phyloP scores from a whole-genome alignment of 2,329 filamentous ascomycete species.

The Sordariomycetes sp. region DNA sequence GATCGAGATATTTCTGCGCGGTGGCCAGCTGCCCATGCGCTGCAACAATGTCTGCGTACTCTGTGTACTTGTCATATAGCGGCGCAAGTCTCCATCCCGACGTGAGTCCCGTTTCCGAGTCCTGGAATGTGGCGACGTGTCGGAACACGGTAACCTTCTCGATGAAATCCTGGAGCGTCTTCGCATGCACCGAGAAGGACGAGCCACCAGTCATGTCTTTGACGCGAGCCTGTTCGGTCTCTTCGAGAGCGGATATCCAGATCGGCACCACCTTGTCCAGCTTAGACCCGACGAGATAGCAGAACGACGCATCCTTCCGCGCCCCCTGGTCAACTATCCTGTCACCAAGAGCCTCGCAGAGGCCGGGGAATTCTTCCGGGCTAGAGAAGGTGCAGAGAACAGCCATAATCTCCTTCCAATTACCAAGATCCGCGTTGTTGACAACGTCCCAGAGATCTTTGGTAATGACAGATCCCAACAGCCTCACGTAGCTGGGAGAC shows the following conservation, averaged over 20 bases:
- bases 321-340: conserved; percentile 67
- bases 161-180: conserved; percentile 81
- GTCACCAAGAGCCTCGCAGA: conserved; percentile 91
- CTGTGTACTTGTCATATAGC: conserved; percentile 88
- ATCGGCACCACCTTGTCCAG: conserved; percentile 93
- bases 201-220: conserved; percentile 59
- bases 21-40: conserved; percentile 75
- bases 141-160: conserved; percentile 98
- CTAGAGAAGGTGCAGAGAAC: conserved; percentile 92
- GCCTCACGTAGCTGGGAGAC: conserved; percentile 80
- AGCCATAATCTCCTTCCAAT: conserved; percentile 97
- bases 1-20: conserved; percentile 82
- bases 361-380: conserved; percentile 79
- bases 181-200: conserved; percentile 83
- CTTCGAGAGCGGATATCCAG: conserved; percentile 82
- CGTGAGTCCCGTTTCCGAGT: conserved; percentile 55
- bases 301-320: conserved; percentile 89
- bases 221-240: conserved; percentile 64
- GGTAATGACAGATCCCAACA: conserved; percentile 81
- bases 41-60: conserved; percentile 92
- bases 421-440: conserved; percentile 81
- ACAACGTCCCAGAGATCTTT: conserved; percentile 98
- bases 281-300: conserved; percentile 90
- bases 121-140: conserved; percentile 81
- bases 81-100: conserved; percentile 80